Base-by-base conservation (phyloP, 768 basidiomycete species). In the Inosperma sp. region DNA sequence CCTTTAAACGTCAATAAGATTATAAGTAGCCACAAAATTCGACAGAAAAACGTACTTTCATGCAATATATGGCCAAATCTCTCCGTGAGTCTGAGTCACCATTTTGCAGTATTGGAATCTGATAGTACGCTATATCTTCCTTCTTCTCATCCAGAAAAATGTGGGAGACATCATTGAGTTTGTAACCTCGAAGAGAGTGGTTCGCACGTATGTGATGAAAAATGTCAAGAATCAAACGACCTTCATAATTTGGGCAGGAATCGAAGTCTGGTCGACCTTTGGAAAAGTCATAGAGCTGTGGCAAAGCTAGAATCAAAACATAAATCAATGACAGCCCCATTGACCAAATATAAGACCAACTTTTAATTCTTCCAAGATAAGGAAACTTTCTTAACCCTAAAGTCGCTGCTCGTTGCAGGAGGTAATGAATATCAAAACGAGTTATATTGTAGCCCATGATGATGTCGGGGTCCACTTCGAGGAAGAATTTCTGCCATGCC, bases 91-190 rank as follows among this genome's bases (percentile, higher is more conserved):
- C 90, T 0, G 92, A 76, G 0, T 86, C 90, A 57, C 93, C 93
- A 58, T 93, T 93, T 65, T 98, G 95, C 34, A 97, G 68, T 42
- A 89, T 87, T 0, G 93, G 93, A 58, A 97, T 96, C 58, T 94
- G 87, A 2, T 88, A 91, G 64, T 94, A 84, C 57, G 93, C 88
- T 19, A 97, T 91, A 54, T 95, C 93, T 64, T 96, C 95, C 66
- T 98, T 98, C 65, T 91, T 90, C 67, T 97, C 90, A 22, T 90
- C 89, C 3, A 98, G 74, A 65, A 95, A 96, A 57, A 90, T 86
- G 8, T 87, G 83, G 59, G 93, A 93, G 46, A 96, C 91, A 7
- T 88, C 84, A 65, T 94, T 93, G 59, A 97, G 83, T 14, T 92
- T 91, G 65, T 94, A 95, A 55, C 39, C 49, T 2, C 50, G 53